A percentile compares a stretch with the other conserved stretches of the same genome.
Evolutionary conservation across 2,329 filamentous ascomycete genomes (phyloP).

Genomic region (Fusarium graminum): DNA sequence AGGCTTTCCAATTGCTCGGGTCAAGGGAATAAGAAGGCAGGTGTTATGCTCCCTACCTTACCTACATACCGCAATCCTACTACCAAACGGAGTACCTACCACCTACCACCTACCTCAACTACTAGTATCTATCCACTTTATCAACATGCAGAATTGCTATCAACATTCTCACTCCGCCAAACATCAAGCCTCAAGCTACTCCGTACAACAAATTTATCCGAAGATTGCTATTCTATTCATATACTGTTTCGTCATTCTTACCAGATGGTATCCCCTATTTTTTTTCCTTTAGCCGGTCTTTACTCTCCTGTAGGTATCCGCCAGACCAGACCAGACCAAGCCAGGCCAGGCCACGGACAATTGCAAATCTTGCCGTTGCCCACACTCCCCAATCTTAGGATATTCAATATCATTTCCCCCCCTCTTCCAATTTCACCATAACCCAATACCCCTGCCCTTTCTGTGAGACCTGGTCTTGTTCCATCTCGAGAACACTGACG

Average conservation of each 20-base stretch:
- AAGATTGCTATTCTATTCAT: slow-evolving; percentile 5
- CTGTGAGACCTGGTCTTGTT: slow-evolving; percentile 44
- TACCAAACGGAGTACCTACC: too few relatives aligned
- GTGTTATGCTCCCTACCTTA: too few relatives aligned
- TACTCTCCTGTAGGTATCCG: slow-evolving; percentile 29
- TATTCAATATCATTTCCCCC: slow-evolving; percentile 41
- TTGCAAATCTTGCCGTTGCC: slow-evolving; percentile 43
- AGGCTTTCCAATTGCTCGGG: neutral
- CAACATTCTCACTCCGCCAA: slow-evolving; percentile 5
- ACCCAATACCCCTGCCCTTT: slow-evolving; percentile 28
- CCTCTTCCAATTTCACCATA: slow-evolving; percentile 34
- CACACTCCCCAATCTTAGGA: slow-evolving; percentile 39
- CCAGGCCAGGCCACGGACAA: slow-evolving; percentile 33
- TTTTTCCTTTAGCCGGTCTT: slow-evolving; percentile 13
- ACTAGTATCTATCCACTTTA: neutral
- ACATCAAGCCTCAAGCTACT: slow-evolving; percentile 7
- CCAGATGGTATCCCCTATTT: slow-evolving; percentile 22
- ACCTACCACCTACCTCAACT: too few relatives aligned
- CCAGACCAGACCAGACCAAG: too few relatives aligned
- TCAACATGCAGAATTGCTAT: neutral
- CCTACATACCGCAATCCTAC: too few relatives aligned
- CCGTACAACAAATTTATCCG: slow-evolving; percentile 17
- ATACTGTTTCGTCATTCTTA: slow-evolving; percentile 35
- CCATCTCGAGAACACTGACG: slow-evolving; percentile 25
- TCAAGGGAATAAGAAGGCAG: neutral